Base-by-base conservation (phyloP, 2,329 filamentous ascomycete species). In the Colletotrichum sp. region DNA sequence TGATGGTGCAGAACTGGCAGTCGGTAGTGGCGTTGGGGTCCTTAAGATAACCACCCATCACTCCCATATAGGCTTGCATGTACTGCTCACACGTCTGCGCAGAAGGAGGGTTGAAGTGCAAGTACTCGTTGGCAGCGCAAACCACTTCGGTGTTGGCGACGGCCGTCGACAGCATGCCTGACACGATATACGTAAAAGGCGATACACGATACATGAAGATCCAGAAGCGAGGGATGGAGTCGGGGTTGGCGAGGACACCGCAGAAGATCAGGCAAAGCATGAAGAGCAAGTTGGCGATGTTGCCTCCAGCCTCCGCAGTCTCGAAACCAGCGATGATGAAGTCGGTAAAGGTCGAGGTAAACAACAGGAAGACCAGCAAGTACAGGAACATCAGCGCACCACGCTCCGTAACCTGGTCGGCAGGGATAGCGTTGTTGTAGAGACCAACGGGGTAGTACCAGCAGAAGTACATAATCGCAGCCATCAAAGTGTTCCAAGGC, bases 401-500 rank as follows among this genome's bases (percentile, higher is more conserved):
- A 34, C 95, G 94, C 80, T 95, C 92, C 7, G 89, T 82, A 2
- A 93, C 90, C 77, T 92, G 87, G 76, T 90, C 89, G 6, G 92
- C 91, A 1, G 88, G 87, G 18, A 88, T 85, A 3, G 94, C 94
- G 81, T 96, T 96, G 75, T 86, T 85, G 83, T 95, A 92, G 12
- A 97, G 90, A 3, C 95, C 95, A 71, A 98, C 91, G 2, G 95
- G 95, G 82, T 96, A 98, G 88, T 98, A 98, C 91, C 94, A 96
- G 83, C 89, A 93, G 81, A 95, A 89, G 88, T 89, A 98, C 87
- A 96, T 93, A 78, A 98, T 85, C n/a, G 93, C 89, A 5, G 92
- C 91, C 89, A 95, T 93, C 59, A 97, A 85, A 0, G 92, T 90
- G 82, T 98, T 95, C 93, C 95, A 98, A 0, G 95, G 95, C 3